phyloP scores from a whole-genome alignment of 1,139 yeast species.

The Hemisphaericaspora lyxosophila region DNA sequence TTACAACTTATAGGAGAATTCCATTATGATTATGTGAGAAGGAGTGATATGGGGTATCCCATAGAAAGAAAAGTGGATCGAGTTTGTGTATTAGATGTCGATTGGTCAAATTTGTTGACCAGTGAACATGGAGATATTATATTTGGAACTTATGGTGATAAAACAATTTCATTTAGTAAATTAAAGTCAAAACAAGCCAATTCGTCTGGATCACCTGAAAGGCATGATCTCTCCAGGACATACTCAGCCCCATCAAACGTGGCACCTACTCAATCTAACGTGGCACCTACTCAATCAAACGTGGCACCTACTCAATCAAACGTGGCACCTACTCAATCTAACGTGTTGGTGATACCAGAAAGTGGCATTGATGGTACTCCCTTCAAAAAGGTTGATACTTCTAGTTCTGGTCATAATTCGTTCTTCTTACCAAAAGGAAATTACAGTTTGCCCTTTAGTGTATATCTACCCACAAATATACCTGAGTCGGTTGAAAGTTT shows the following conservation, averaged over 20 bases:
- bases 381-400: slow-evolving; percentile 22
- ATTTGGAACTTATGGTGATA: slow-evolving; percentile 46
- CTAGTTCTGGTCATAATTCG: slow-evolving; percentile 27
- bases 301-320: slow-evolving; percentile 10
- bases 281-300: slow-evolving; percentile 9
- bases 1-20: slow-evolving; percentile 54
- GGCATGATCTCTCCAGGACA: slow-evolving; percentile 16
- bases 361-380: slow-evolving; percentile 50
- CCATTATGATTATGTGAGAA: slow-evolving; percentile 53
- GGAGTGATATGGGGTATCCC: slow-evolving; percentile 32
- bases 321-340: slow-evolving; percentile 8
- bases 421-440: slow-evolving; percentile 62
- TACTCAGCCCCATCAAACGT: slow-evolving; percentile 18
- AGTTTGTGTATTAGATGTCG: slow-evolving; percentile 48
- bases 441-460: slow-evolving; percentile 62
- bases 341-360: slow-evolving; percentile 27
- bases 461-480: slow-evolving; percentile 55
- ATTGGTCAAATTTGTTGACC: slow-evolving; percentile 60
- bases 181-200: slow-evolving; percentile 7
- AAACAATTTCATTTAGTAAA: slow-evolving; percentile 20
- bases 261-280: slow-evolving; percentile 9
- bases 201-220: slow-evolving; percentile 16
- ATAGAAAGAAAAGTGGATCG: slow-evolving; percentile 52
- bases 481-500: slow-evolving; percentile 72
- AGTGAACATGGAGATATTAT: slow-evolving; percentile 44